These are phyloP conservation scores for Colletotrichum chrysophilum DNA, from an alignment of 2,329 filamentous ascomycete species.

Conservation along the genomic window DNA sequence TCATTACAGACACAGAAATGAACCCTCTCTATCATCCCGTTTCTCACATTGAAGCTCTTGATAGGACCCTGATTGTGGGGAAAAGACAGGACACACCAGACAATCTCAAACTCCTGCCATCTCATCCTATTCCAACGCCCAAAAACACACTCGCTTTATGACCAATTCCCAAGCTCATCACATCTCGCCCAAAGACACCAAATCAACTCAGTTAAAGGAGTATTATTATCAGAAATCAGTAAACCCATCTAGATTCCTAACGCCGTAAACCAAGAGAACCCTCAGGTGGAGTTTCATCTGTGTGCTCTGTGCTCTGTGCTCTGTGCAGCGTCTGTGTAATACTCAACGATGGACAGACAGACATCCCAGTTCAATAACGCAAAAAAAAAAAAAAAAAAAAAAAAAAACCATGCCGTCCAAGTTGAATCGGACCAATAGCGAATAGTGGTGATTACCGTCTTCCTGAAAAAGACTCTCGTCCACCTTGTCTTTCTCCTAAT, in stretches of 20 bases:
- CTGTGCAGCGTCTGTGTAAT: background rate
- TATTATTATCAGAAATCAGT: background rate
- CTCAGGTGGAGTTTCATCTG: too few relatives aligned
- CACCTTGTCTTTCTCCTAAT: background rate
- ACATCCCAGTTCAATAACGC: background rate
- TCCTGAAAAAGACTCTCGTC: background rate
- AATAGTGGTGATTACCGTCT: background rate
- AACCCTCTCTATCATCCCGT: background rate
- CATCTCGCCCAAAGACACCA: background rate
- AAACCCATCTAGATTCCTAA: background rate
- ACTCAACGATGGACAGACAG: background rate
- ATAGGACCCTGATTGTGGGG: background rate
- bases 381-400: background rate
- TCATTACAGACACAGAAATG: background rate
- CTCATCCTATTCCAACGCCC: background rate
- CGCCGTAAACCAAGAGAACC: too few relatives aligned
- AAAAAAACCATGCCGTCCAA: background rate
- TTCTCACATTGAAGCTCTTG: background rate
- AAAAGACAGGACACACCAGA: fast-evolving
- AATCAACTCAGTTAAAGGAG: background rate
- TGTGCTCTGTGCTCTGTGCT: background rate
- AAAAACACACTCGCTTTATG: too few relatives aligned
- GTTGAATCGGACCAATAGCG: background rate
- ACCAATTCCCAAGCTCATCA: background rate
- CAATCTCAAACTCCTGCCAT: background rate